Conservation (phyloP, 2,329 filamentous ascomycete species). For the Sclerotiophoma versabilis region DNA sequence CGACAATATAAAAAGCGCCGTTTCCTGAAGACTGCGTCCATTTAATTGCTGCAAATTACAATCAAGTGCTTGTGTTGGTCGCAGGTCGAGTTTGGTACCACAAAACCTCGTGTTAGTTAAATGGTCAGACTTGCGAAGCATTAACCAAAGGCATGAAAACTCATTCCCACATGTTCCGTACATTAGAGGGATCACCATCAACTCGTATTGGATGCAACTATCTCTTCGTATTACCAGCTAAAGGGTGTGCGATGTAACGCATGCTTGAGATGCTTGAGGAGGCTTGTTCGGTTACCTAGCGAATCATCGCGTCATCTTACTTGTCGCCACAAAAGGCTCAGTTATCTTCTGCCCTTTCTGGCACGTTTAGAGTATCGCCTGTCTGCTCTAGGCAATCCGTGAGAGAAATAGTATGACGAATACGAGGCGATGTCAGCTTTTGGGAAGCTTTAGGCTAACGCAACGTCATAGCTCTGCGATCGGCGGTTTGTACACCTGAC, state of each 20-base stretch:
- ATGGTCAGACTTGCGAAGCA: background rate
- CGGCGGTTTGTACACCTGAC: conserved; percentile 11
- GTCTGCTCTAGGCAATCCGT: background rate
- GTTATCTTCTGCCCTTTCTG: background rate
- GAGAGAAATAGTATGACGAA: conserved; percentile 3
- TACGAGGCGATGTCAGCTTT: conserved; percentile 13
- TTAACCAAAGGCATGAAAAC: background rate
- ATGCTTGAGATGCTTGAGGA: background rate
- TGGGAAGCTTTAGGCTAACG: conserved; percentile 2
- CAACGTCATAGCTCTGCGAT: conserved; percentile 19
- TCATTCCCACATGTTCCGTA: background rate
- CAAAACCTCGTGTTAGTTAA: too few species aligned
- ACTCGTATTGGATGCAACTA: background rate
- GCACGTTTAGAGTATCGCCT: background rate
- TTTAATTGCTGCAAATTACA: too few species aligned
- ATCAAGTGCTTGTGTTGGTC: too few species aligned
- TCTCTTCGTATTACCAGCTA: background rate
- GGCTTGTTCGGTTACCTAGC: background rate
- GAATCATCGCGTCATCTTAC: background rate
- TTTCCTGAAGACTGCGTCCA: too few species aligned
- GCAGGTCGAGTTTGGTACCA: too few species aligned
- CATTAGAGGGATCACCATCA: background rate
- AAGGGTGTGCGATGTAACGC: background rate
- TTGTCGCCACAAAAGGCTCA: background rate
- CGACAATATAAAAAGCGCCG: too few species aligned